Evolutionary conservation across 2,329 filamentous ascomycete genomes (phyloP).

Genomic region (Paraphoma sp.): DNA sequence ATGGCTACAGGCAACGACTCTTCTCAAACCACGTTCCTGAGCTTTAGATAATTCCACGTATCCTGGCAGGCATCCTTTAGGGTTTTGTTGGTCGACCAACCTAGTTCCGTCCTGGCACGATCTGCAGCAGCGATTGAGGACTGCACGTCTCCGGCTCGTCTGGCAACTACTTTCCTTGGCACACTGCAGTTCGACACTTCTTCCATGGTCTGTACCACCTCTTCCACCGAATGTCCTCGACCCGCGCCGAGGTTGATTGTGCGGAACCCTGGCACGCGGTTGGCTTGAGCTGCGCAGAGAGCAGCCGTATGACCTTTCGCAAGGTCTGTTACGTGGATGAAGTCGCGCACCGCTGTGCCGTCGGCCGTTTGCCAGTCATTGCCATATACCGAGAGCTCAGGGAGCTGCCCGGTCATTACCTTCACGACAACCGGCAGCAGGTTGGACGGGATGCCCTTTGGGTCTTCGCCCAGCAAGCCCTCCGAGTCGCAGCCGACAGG

Average conservation of each 20-base stretch:
- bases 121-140: conserved; percentile 34
- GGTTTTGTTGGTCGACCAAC: conserved; percentile 26
- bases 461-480: conserved; percentile 66
- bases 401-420: conserved; percentile 60
- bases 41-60: background rate
- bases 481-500: conserved; percentile 67
- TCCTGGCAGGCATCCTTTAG: background rate
- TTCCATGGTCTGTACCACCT: conserved; percentile 41
- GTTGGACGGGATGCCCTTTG: conserved; percentile 64
- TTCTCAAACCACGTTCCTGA: background rate
- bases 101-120: conserved; percentile 31
- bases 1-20: background rate
- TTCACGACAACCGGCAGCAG: conserved; percentile 67
- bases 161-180: conserved; percentile 23
- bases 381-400: conserved; percentile 63
- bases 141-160: conserved; percentile 41
- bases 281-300: conserved; percentile 37
- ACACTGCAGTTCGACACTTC: conserved; percentile 31
- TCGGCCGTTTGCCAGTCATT: conserved; percentile 67
- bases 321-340: conserved; percentile 69
- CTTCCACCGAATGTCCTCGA: conserved; percentile 38
- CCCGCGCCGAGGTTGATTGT: conserved; percentile 46
- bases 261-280: conserved; percentile 28
- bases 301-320: conserved; percentile 67
- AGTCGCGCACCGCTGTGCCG: conserved; percentile 69